These are phyloP conservation scores for Tulasnella sp. DNA, from an alignment of 768 basidiomycete species.

Conservation along the genomic window DNA sequence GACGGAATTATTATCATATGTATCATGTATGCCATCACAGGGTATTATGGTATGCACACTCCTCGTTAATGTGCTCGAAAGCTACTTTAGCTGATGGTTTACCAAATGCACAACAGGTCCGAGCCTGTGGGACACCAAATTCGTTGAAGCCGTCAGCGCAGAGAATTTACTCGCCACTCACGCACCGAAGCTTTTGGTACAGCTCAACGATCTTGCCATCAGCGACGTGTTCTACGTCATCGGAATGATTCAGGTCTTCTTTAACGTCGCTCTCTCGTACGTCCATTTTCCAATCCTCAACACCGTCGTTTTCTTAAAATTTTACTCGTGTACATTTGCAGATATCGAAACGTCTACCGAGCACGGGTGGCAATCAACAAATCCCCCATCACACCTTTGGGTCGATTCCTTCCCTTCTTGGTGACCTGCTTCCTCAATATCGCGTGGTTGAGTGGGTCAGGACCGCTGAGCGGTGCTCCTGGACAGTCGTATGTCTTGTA, in stretches of 20 bases:
- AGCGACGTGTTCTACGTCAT: constrained; percentile 87
- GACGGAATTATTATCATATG: constrained; percentile 90
- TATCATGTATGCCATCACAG: constrained; percentile 64
- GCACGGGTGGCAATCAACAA: constrained; percentile 37
- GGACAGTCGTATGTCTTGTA: constrained; percentile 51
- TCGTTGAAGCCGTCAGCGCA: constrained; percentile 40
- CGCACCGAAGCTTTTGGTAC: constrained; percentile 37
- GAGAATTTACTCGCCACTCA: constrained; percentile 36
- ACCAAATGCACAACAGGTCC: no score
- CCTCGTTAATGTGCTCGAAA: no score
- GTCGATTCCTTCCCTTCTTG: constrained; percentile 72
- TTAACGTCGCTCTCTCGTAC: constrained; percentile 72
- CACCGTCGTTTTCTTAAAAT: neutral
- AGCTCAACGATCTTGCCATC: constrained; percentile 56
- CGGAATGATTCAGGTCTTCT: constrained; percentile 48
- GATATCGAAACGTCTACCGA: constrained; percentile 74
- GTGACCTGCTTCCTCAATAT: constrained; percentile 60
- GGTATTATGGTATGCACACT: constrained; percentile 58
- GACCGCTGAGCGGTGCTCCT: constrained; percentile 53
- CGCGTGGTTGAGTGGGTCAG: constrained; percentile 55
- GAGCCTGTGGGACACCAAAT: constrained; percentile 64
- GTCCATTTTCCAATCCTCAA: constrained; percentile 7
- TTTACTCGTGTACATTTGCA: constrained; percentile 23
- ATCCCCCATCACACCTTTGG: constrained; percentile 43
- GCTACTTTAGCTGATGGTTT: no score